These are phyloP conservation scores for Wickerhamomyces sp. DNA, from an alignment of 1,139 yeast genomes.

Conservation along the genomic window DNA sequence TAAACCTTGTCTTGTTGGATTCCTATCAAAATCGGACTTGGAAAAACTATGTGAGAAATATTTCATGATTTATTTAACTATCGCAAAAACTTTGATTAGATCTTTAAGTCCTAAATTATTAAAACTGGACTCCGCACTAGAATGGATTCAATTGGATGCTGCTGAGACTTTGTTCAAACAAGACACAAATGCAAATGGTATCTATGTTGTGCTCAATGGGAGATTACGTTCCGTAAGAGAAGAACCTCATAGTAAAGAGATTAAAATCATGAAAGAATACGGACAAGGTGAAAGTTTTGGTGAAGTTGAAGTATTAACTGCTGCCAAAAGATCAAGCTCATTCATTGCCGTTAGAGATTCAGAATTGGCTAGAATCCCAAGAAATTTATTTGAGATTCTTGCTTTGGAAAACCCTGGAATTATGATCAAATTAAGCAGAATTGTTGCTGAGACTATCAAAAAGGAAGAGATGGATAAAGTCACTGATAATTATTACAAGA, in stretches of 20 bases:
- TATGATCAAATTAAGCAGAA: slow-evolving; percentile 83
- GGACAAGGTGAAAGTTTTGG: slow-evolving; percentile 96
- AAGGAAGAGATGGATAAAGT: slow-evolving; percentile 12
- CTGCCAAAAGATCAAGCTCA: slow-evolving; percentile 66
- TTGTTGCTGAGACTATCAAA: slow-evolving; percentile 71
- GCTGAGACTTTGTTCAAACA: slow-evolving; percentile 78
- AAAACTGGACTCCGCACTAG: slow-evolving; percentile 84
- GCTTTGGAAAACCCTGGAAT: slow-evolving; percentile 84
- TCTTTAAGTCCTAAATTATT: slow-evolving; percentile 63
- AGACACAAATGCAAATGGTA: slow-evolving; percentile 88
- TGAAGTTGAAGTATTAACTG: slow-evolving; percentile 90
- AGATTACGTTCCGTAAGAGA: slow-evolving; percentile 62
- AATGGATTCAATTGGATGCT: slow-evolving; percentile 89
- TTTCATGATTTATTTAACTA: slow-evolving; percentile 69
- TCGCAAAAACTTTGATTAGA: slow-evolving; percentile 68
- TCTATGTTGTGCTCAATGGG: slow-evolving; percentile 87
- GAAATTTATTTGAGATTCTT: slow-evolving; percentile 78
- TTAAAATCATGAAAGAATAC: slow-evolving; percentile 62
- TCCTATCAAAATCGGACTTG: slow-evolving; percentile 56
- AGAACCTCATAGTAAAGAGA: slow-evolving; percentile 22
- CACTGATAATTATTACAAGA: slow-evolving; percentile 30
- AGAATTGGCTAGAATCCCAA: slow-evolving; percentile 88
- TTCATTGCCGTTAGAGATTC: slow-evolving; percentile 89
- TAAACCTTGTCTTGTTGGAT: slow-evolving; percentile 63
- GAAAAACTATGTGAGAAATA: slow-evolving; percentile 68